Conservation (phyloP, 2,329 filamentous ascomycete species). For the Penicillium verrucosum region DNA sequence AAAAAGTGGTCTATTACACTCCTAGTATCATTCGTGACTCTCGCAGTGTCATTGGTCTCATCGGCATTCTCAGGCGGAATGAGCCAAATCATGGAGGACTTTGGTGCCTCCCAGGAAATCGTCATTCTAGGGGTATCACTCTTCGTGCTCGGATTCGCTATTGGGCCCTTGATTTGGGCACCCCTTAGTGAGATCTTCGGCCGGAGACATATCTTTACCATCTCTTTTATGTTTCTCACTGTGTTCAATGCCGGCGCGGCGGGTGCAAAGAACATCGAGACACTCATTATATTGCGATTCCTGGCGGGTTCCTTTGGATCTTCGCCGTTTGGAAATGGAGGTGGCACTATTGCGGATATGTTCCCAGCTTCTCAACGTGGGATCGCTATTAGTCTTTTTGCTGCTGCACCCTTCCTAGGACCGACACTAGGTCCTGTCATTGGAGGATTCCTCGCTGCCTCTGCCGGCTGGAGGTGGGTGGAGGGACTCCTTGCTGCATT, state of each 20-base stretch:
- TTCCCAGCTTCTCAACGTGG: conserved; percentile 53
- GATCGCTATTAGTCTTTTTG: conserved; percentile 60
- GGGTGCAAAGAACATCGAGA: conserved; percentile 54
- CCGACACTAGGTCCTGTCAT: conserved; percentile 30
- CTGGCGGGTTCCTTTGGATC: conserved; percentile 60
- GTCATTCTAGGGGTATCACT: conserved; percentile 62
- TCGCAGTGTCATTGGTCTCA: conserved; percentile 67
- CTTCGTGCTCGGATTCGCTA: conserved; percentile 59
- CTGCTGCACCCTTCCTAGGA: conserved; percentile 63
- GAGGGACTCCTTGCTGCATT: conserved; percentile 30
- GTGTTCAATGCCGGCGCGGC: conserved; percentile 60
- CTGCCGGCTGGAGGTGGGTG: conserved; percentile 31
- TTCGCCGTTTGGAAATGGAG: conserved; percentile 47
- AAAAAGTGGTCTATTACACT: conserved; percentile 66
- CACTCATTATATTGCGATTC: conserved; percentile 62
- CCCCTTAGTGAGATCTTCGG: conserved; percentile 64
- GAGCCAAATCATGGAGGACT: conserved; percentile 51
- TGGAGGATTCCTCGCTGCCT: conserved; percentile 30
- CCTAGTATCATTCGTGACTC: conserved; percentile 62
- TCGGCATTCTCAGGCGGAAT: conserved; percentile 49
- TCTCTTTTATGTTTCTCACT: conserved; percentile 49
- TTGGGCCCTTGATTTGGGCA: conserved; percentile 64
- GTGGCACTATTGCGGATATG: conserved; percentile 56
- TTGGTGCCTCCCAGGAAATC: conserved; percentile 53
- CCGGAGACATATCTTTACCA: conserved; percentile 45